Evolutionary conservation across 805 yeast species (phyloP).

Genomic region (Kluyveromyces lactis): DNA sequence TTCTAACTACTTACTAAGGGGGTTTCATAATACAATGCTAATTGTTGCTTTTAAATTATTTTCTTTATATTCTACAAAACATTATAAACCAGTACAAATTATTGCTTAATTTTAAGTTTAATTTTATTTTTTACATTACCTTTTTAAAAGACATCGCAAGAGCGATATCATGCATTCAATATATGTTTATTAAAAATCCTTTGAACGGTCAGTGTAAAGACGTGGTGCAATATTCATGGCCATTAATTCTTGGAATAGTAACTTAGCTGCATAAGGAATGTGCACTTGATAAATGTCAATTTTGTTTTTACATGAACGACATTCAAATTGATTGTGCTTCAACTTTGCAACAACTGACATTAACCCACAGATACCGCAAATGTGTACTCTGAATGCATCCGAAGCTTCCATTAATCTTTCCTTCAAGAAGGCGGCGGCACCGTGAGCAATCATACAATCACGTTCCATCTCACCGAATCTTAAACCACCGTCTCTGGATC

Average conservation of each 20-base stretch:
- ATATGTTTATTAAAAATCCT: slow-evolving; percentile 20
- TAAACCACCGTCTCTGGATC: slow-evolving; percentile 98
- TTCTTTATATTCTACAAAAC: slow-evolving; percentile 4
- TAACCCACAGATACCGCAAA: slow-evolving; percentile 97
- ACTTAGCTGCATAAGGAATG: slow-evolving; percentile 97
- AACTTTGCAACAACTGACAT: slow-evolving; percentile 97
- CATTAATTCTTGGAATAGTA: slow-evolving; percentile 97
- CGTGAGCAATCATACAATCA: slow-evolving; percentile 99
- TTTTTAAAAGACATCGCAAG: too few species aligned
- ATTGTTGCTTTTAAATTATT: background rate
- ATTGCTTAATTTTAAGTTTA: background rate
- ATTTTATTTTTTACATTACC: too few species aligned
- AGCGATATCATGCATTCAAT: too few species aligned
- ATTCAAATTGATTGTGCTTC: slow-evolving; percentile 96
- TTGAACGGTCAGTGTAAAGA: slow-evolving; percentile 84
- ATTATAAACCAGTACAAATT: slow-evolving; percentile 5
- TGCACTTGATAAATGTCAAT: slow-evolving; percentile 96
- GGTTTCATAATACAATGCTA: background rate
- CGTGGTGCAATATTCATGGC: slow-evolving; percentile 99
- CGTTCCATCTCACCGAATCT: slow-evolving; percentile 99
- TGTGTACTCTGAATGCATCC: slow-evolving; percentile 96
- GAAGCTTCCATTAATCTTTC: slow-evolving; percentile 99
- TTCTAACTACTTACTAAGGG: too few species aligned
- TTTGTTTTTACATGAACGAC: slow-evolving; percentile 97
- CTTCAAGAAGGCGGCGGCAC: slow-evolving; percentile 96